phyloP scores from a whole-genome alignment of 1,284 basidiomycete species.

The Cystobasidiaceae sp. region DNA sequence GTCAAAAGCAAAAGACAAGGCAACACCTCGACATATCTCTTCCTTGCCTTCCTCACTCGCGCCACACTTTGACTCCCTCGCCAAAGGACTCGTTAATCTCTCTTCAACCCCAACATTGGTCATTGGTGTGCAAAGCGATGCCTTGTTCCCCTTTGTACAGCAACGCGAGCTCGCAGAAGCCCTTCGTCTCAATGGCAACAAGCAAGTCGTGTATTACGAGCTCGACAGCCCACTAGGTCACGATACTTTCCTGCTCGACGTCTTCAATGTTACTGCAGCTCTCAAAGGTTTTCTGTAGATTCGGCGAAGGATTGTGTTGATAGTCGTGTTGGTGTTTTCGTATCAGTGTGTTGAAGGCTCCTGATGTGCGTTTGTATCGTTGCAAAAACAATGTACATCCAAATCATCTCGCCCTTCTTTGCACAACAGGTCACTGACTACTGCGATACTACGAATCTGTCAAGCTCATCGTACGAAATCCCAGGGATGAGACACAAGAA shows the following conservation, averaged over 20 bases:
- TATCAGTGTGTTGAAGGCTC: too few species aligned
- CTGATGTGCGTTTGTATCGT: too few species aligned
- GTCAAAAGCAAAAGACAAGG: constrained; percentile 58
- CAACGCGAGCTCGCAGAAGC: constrained; percentile 93
- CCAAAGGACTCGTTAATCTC: constrained; percentile 73
- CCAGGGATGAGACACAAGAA: too few species aligned
- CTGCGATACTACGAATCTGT: too few species aligned
- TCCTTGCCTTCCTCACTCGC: constrained; percentile 53
- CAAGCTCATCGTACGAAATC: too few species aligned
- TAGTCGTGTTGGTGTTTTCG: too few species aligned
- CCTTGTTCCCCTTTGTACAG: constrained; percentile 94
- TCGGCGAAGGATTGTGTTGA: not conserved
- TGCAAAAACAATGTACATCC: too few species aligned
- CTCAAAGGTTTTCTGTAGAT: constrained; percentile 63
- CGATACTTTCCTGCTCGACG: constrained; percentile 84
- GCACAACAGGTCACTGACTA: too few species aligned
- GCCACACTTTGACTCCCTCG: constrained; percentile 73
- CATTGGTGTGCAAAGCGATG: constrained; percentile 93
- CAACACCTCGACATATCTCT: constrained; percentile 51
- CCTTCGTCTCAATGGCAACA: constrained; percentile 79
- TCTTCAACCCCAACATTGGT: constrained; percentile 74
- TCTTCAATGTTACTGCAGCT: constrained; percentile 70
- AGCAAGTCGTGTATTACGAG: constrained; percentile 89
- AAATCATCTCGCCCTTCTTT: too few species aligned
- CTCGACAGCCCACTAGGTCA: constrained; percentile 93